Conservation (phyloP, 2,329 filamentous ascomycete genomes). For the Lecanosticta acicola region DNA sequence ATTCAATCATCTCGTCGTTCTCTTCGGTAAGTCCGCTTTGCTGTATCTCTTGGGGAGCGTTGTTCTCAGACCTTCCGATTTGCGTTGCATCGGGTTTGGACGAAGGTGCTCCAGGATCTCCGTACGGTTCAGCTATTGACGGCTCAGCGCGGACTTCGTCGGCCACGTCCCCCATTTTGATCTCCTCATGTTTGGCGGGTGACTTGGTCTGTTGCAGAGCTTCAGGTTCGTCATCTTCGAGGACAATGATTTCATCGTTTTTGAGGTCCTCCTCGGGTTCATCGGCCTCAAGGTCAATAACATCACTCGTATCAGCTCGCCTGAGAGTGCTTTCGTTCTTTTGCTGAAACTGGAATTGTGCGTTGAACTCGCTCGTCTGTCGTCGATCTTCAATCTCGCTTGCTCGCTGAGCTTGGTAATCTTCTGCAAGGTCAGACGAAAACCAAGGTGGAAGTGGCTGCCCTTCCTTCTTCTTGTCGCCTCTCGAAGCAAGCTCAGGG, state of each 20-base stretch:
- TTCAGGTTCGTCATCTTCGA: constrained; percentile 23
- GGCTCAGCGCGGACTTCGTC: constrained; percentile 41
- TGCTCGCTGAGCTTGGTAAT: constrained; percentile 48
- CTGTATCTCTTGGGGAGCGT: not conserved
- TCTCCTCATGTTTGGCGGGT: not conserved
- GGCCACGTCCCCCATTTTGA: constrained; percentile 41
- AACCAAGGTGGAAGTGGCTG: constrained; percentile 75
- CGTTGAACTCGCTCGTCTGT: constrained; percentile 51
- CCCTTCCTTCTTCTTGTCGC: constrained; percentile 41
- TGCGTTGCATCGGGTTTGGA: not conserved
- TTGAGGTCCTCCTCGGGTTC: constrained; percentile 35
- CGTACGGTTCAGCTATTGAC: constrained; percentile 21
- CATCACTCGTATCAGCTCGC: constrained; percentile 48
- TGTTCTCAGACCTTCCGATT: not conserved
- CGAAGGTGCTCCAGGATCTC: not conserved
- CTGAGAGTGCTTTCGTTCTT: constrained; percentile 50
- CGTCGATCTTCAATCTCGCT: constrained; percentile 46
- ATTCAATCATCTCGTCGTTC: constrained; percentile 40
- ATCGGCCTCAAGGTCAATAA: constrained; percentile 45
- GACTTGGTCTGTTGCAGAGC: not conserved
- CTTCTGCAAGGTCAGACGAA: constrained; percentile 50
- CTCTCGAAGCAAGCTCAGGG: constrained; percentile 35
- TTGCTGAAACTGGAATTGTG: constrained; percentile 56
- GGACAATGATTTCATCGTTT: constrained; percentile 38
- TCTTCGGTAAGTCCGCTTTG: constrained; percentile 8